Evolutionary conservation across 768 basidiomycete genomes (phyloP).

Genomic region (Leccinum ochraceum): DNA sequence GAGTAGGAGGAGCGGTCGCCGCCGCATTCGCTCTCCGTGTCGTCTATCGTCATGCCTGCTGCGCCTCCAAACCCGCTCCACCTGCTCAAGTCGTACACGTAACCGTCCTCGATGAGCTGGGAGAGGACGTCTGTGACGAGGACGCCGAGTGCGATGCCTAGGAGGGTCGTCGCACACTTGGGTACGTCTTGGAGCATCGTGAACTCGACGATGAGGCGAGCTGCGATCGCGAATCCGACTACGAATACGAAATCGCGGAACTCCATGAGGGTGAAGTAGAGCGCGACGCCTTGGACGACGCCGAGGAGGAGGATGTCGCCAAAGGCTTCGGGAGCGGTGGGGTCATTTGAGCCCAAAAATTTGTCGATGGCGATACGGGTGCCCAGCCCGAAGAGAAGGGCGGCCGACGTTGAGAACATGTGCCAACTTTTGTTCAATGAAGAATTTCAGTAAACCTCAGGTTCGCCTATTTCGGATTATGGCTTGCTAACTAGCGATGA

Average conservation of each 20-base stretch:
- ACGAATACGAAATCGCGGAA: constrained; percentile 53
- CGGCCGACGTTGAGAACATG: constrained; percentile 59
- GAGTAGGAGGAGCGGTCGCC: constrained; percentile 6
- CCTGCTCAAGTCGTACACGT: constrained; percentile 30
- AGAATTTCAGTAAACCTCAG: constrained; percentile 15
- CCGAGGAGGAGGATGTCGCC: constrained; percentile 67
- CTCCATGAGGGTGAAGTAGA: constrained; percentile 64
- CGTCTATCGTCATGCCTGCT: background rate
- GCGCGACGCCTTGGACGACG: constrained; percentile 72
- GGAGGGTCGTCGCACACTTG: constrained; percentile 57
- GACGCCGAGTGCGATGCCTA: constrained; percentile 70
- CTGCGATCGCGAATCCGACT: constrained; percentile 57
- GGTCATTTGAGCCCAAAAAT: constrained; percentile 44
- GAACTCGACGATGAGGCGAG: constrained; percentile 68
- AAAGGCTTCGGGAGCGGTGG: constrained; percentile 36
- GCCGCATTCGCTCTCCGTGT: constrained; percentile 16
- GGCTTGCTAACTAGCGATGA: background rate
- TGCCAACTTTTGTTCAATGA: constrained; percentile 17
- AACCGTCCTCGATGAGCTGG: constrained; percentile 57
- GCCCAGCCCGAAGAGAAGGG: constrained; percentile 73
- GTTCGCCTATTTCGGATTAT: constrained; percentile 22
- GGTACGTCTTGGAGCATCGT: constrained; percentile 51
- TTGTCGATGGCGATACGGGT: constrained; percentile 69
- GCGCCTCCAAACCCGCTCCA: background rate
- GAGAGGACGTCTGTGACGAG: constrained; percentile 72